Evolutionary conservation across 495 filamentous ascomycete species (phyloP).

Genomic region (Jackrogersella multiformis): DNA sequence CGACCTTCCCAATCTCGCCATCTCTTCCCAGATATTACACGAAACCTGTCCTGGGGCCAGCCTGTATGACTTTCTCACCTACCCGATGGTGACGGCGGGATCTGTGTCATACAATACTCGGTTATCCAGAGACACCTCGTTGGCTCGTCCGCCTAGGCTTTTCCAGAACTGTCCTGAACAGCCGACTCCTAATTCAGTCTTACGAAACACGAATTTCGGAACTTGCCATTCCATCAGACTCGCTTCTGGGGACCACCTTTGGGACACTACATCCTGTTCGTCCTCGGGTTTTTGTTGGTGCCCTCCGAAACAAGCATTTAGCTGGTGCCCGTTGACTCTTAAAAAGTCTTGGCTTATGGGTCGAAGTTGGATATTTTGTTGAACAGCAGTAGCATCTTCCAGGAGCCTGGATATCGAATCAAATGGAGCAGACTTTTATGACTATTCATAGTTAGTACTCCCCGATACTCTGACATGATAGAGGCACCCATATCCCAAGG

Average conservation of each 20-base stretch:
- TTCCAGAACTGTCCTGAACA: constrained; percentile 44
- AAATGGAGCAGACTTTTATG: constrained; percentile 93
- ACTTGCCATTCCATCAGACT: constrained; percentile 40
- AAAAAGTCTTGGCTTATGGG: constrained; percentile 41
- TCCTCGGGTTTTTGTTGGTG: constrained; percentile 44
- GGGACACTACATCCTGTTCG: constrained; percentile 47
- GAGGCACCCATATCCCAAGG: constrained; percentile 11
- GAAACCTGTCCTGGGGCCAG: constrained; percentile 41
- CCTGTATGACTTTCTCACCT: constrained; percentile 44
- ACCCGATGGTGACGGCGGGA: constrained; percentile 53
- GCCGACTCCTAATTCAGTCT: constrained; percentile 42
- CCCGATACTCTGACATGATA: constrained; percentile 18
- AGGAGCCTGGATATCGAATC: constrained; percentile 44
- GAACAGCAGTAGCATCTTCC: constrained; percentile 42
- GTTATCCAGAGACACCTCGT: constrained; percentile 50
- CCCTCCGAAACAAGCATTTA: constrained; percentile 49
- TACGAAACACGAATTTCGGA: constrained; percentile 44
- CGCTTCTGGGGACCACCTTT: constrained; percentile 21
- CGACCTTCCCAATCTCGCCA: constrained; percentile 34
- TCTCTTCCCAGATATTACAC: constrained; percentile 39
- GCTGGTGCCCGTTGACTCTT: constrained; percentile 39
- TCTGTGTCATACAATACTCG: constrained; percentile 56
- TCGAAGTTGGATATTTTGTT: constrained; percentile 38
- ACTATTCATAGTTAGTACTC: constrained; percentile 82
- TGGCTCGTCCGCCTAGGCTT: constrained; percentile 41